Base-by-base conservation (phyloP, 768 basidiomycete genomes). In the Lactifluus piperatus region DNA sequence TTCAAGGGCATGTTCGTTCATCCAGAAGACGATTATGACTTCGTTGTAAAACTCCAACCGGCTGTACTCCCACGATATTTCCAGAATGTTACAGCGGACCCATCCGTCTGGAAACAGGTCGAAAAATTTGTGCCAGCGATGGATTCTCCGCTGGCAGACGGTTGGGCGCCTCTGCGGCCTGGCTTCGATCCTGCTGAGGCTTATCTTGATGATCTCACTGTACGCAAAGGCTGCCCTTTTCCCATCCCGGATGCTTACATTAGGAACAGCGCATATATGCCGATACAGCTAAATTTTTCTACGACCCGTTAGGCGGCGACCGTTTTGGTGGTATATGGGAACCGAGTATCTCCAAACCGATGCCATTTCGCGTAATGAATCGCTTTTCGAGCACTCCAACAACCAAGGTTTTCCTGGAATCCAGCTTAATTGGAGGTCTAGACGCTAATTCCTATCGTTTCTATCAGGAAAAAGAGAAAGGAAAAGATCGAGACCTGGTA, bases 271-370 rank as follows among this genome's bases (percentile, higher is more conserved):
- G 79, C 20, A 72, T 83, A 5, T 94, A 91, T 67, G 75, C 81
- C 1, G 86, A 91, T 61, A 86, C 86, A 0, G 79, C 90, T 63
- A 81, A 88, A 57, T 77, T 95, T 39, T 99, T 98, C 76, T 82
- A 83, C 65, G 94, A 98, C 64, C 74, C 81, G 0, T 78, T 83
- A 34, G 97, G 97, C 13, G 92, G 94, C 0, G 76, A 81, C 57
- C 75, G 76, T 34, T 86, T 94, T 52, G 94, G 91, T 6, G 84
- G 79, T 0, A 84, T 97, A 2, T 98, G 93, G 91, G 89, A 94
- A 66, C 86, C 91, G 6, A 76, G 75, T 14, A 72, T 91, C 34
- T 79, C 78, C 56, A 73, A 78, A 26, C 71, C 81, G 1, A 75
- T 85, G 47, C 77, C 83, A 5, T 92, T 94, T 76, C 83, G 88